These are phyloP conservation scores for Misopates orontium DNA, from an alignment of 257 asterid species.

Conservation along the genomic window DNA sequence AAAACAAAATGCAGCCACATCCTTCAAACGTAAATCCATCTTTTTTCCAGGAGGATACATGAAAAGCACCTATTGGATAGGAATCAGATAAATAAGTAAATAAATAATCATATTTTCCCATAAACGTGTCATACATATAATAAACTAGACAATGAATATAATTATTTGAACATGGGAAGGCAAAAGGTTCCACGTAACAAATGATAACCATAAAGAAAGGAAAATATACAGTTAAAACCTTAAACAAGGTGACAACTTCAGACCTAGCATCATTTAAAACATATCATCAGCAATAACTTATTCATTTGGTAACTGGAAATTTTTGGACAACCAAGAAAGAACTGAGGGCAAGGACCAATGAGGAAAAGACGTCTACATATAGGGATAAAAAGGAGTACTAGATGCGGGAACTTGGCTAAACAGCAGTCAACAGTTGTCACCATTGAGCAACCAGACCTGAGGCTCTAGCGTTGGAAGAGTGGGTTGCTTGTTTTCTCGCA, in stretches of 20 bases:
- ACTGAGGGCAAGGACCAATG: conserved; percentile 1
- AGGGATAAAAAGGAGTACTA: conserved; percentile 9
- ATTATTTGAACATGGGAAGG: conserved; percentile 1
- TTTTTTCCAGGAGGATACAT: conserved; percentile 83
- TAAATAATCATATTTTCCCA: background rate
- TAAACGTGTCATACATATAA: background rate
- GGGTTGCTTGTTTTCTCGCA: conserved; percentile 47
- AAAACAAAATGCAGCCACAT: conserved; percentile 88
- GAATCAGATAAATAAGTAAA: conserved; percentile 21
- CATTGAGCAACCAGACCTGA: conserved; percentile 59
- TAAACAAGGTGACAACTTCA: background rate
- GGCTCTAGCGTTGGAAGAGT: conserved; percentile 71
- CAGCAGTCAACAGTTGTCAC: background rate
- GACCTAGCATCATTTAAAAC: background rate
- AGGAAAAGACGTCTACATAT: no score
- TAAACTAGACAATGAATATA: conserved; percentile 1
- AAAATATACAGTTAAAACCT: background rate
- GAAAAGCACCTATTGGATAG: conserved; percentile 59
- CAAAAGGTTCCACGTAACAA: conserved; percentile 11
- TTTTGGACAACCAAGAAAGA: conserved; percentile 8
- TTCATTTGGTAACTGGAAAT: background rate
- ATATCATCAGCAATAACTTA: conserved; percentile 10
- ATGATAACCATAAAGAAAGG: background rate
- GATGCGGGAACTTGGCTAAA: conserved; percentile 6
- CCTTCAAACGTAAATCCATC: conserved; percentile 59